Conservation (phyloP, 176 grass and related monocot species). For the Hsuehochloa calcarea region DNA sequence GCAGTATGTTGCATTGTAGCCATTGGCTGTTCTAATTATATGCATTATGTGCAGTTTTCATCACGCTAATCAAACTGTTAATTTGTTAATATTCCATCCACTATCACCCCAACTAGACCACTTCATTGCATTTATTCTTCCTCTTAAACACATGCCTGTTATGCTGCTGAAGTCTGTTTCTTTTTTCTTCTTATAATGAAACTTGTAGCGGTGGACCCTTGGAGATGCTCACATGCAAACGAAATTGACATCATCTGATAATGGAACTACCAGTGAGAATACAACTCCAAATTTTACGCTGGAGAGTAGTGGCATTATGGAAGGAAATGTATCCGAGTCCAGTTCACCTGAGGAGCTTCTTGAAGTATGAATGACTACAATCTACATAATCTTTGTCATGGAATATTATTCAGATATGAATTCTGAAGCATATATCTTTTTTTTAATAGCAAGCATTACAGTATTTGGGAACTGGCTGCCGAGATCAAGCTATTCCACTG, state of each 20-base stretch:
- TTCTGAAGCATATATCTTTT: conserved; percentile 20
- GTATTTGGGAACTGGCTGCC: conserved; percentile 33
- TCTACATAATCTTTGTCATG: conserved; percentile 20
- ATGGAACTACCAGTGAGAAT: conserved; percentile 9
- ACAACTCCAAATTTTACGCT: conserved; percentile 24
- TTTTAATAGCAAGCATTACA: conserved; percentile 47
- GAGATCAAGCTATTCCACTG: conserved; percentile 49
- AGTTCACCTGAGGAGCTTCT: conserved; percentile 47
- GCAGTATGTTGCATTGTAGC: neutral
- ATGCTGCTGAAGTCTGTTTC: neutral
- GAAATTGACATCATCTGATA: conserved; percentile 44
- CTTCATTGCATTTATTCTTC: conserved; percentile 10
- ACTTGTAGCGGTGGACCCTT: conserved; percentile 14
- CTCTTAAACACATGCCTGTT: neutral
- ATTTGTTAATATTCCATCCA: neutral
- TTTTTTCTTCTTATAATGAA: neutral
- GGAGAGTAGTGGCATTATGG: conserved; percentile 12
- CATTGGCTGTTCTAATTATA: neutral
- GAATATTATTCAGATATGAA: conserved; percentile 12
- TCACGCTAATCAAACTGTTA: conserved; percentile 18
- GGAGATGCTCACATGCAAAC: conserved; percentile 7
- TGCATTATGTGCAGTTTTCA: conserved; percentile 1
- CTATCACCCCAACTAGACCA: neutral
- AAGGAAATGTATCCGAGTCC: conserved; percentile 33
- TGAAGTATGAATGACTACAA: conserved; percentile 43